Evolutionary conservation across 169 alveolate species (phyloP).

Genomic region (Plasmodium sp.): DNA sequence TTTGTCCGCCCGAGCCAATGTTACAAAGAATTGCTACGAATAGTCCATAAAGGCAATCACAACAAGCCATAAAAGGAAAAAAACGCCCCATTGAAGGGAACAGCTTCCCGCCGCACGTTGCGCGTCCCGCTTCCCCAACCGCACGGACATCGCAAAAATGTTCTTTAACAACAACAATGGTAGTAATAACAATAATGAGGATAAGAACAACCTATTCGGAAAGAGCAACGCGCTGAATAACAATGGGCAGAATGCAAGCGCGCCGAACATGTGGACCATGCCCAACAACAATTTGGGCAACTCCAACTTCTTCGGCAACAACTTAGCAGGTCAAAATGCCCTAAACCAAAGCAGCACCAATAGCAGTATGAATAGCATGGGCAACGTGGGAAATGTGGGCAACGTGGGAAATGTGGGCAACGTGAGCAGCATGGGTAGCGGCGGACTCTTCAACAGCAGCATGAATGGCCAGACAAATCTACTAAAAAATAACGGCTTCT

Average conservation of each 20-base stretch:
- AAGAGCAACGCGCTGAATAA: slow-evolving; percentile 37
- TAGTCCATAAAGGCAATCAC: neutral
- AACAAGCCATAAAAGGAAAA: neutral
- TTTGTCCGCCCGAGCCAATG: neutral
- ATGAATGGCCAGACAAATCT: slow-evolving; percentile 11
- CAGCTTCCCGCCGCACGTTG: neutral
- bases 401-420: neutral
- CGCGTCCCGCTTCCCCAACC: neutral
- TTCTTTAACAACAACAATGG: slow-evolving; percentile 33
- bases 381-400: neutral
- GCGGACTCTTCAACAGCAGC: neutral
- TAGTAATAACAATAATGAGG: slow-evolving; percentile 38
- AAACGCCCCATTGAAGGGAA: neutral
- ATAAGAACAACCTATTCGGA: slow-evolving; percentile 42
- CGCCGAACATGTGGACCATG: slow-evolving; percentile 60
- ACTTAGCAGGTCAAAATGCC: slow-evolving; percentile 2
- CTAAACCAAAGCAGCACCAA: neutral
- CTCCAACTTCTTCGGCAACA: slow-evolving; percentile 27
- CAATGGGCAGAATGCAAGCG: slow-evolving; percentile 27
- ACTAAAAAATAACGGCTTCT: neutral
- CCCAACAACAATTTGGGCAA: slow-evolving; percentile 47
- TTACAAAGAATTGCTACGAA: neutral
- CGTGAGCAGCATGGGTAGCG: neutral
- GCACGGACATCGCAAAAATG: slow-evolving; percentile 9
- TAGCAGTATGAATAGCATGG: neutral